These are phyloP conservation scores for Fonsecaea monophora DNA, from an alignment of 2,329 filamentous ascomycete genomes.

Conservation along the genomic window DNA sequence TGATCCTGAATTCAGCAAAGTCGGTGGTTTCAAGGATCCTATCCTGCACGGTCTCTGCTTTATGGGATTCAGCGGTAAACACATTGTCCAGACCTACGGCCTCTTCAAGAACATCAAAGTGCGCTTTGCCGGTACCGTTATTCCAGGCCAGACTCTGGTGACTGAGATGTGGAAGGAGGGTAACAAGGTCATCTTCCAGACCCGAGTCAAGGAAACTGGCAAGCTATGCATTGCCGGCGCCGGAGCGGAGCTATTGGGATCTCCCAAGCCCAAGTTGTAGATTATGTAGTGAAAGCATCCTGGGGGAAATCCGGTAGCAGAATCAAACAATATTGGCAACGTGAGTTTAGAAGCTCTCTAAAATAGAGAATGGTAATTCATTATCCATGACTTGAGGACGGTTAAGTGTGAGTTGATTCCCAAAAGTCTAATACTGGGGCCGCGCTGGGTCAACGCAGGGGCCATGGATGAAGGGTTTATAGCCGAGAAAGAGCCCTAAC, in stretches of 20 bases:
- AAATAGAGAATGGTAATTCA: neutral
- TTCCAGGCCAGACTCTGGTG: slow-evolving; percentile 77
- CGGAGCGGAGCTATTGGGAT: slow-evolving; percentile 70
- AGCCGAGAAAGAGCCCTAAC: neutral
- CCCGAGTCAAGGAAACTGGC: slow-evolving; percentile 88
- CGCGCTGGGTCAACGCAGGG: neutral
- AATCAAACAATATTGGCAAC: neutral
- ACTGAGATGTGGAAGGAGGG: slow-evolving; percentile 96
- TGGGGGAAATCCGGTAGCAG: slow-evolving; percentile 20
- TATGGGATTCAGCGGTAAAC: slow-evolving; percentile 86
- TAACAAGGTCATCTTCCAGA: slow-evolving; percentile 80
- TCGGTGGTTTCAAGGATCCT: slow-evolving; percentile 91
- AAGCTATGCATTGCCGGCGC: slow-evolving; percentile 84
- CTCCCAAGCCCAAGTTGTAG: slow-evolving; percentile 36
- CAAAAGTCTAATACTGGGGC: neutral
- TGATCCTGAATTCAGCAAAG: slow-evolving; percentile 90
- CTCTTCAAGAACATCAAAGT: slow-evolving; percentile 91
- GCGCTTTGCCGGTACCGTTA: slow-evolving; percentile 82
- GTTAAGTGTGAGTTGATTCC: neutral
- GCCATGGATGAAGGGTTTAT: neutral
- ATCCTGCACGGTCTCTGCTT: slow-evolving; percentile 98
- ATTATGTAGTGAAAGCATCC: slow-evolving; percentile 4
- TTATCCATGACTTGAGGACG: neutral
- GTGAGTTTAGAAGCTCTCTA: neutral
- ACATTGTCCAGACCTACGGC: slow-evolving; percentile 83